A percentile compares a stretch with the other conserved stretches of the same genome.
Evolutionary conservation across 78 protist species (phyloP).

Genomic region (Blattamonas nauphoetae): DNA sequence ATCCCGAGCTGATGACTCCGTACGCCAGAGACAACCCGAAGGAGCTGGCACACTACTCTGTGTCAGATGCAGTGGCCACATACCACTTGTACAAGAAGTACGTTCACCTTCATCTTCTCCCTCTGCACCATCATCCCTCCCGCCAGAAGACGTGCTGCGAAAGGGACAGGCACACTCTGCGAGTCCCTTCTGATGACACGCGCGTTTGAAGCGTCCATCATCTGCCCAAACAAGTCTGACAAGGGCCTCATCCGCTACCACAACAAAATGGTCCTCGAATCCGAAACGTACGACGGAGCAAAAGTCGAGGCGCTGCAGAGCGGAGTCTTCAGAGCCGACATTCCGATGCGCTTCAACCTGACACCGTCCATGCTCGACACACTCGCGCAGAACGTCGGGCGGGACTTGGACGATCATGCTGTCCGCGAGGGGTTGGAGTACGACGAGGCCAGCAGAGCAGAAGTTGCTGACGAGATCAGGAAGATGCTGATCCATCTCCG

Average conservation of each 20-base stretch:
- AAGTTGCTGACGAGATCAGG: slow-evolving; percentile 36
- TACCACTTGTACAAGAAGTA: slow-evolving; percentile 64
- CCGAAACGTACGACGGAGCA: slow-evolving; percentile 96
- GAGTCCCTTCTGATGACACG: slow-evolving; percentile 84
- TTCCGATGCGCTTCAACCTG: slow-evolving; percentile 53
- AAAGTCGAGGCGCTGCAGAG: slow-evolving; percentile 89
- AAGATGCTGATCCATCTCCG: slow-evolving; percentile 39
- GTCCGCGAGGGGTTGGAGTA: not conserved
- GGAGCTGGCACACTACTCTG: slow-evolving; percentile 89
- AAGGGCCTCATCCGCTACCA: slow-evolving; percentile 20
- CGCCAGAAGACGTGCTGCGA: slow-evolving; percentile 87
- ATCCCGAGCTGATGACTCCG: slow-evolving; percentile 90
- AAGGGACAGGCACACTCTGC: slow-evolving; percentile 98
- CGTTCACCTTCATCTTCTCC: slow-evolving; percentile 13
- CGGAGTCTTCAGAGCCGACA: slow-evolving; percentile 44
- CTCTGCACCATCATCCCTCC: slow-evolving; percentile 85
- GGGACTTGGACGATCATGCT: not conserved
- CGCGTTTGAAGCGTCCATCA: slow-evolving; percentile 60
- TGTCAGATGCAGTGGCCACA: slow-evolving; percentile 98
- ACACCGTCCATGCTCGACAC: slow-evolving; percentile 21
- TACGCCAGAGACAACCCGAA: slow-evolving; percentile 69
- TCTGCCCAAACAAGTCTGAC: slow-evolving; percentile 87
- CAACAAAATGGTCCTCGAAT: slow-evolving; percentile 80
- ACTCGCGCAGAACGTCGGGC: not conserved
- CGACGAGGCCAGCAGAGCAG: no score